Percentiles rank a stretch among this genome's conserved stretches.
Conservation (phyloP, 2,329 filamentous ascomycete genomes). For the Aspergillus sojae region DNA sequence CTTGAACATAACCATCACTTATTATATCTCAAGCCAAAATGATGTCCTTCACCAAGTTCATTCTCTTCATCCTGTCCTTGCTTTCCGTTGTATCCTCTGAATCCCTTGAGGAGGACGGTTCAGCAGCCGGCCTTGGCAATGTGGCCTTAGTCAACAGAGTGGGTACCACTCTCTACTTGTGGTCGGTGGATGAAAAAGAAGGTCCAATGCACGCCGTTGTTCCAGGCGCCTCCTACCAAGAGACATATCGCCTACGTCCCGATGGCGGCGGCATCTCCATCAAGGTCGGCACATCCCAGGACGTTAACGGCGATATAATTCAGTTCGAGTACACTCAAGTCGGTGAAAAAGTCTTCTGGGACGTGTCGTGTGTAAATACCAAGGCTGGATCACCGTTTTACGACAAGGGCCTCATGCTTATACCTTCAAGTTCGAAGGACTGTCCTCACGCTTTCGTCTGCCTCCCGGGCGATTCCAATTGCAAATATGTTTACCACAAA, state of each 20-base stretch:
- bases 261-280: background rate
- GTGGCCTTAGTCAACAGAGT: background rate
- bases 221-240: conserved; percentile 21
- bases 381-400: background rate
- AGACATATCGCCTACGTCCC: background rate
- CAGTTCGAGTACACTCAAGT: background rate
- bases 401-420: background rate
- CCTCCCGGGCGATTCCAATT: background rate
- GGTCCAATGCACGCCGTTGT: background rate
- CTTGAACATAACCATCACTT: too few relatives aligned
- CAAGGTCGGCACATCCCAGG: conserved; percentile 17
- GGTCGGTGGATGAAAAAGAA: background rate
- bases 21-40: background rate
- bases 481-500: conserved; percentile 22
- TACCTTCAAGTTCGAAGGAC: background rate
- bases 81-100: background rate
- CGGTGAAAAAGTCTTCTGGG: background rate
- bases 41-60: background rate
- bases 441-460: background rate
- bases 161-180: background rate
- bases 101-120: background rate
- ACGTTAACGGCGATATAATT: background rate
- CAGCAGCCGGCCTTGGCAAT: background rate
- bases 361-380: background rate
- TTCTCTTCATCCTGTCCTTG: background rate